A percentile compares a stretch with the other conserved stretches of the same genome.
phyloP scores from a whole-genome alignment of 1,284 basidiomycete species.

The Megacollybia platyphylla region DNA sequence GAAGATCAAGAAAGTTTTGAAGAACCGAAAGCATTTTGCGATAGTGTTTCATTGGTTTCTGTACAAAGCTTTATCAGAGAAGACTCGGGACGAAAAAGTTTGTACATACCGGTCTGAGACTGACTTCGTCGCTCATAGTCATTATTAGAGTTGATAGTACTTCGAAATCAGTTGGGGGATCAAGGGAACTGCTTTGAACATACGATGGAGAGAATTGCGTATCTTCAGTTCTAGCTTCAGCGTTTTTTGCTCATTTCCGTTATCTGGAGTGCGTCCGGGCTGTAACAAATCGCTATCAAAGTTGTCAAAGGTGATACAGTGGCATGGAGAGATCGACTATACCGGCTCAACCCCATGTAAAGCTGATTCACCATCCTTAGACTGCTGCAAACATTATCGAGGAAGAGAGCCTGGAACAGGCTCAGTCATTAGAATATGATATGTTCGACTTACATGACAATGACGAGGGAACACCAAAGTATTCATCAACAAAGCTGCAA shows the following conservation, averaged over 20 bases:
- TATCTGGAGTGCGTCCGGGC: constrained; percentile 12
- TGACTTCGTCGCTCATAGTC: constrained; percentile 36
- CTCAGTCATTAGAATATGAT: background rate
- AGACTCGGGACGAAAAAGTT: background rate
- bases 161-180: constrained; percentile 2
- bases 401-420: constrained; percentile 25
- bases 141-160: constrained; percentile 22
- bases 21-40: constrained; percentile 23
- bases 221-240: constrained; percentile 30
- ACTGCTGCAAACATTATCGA: constrained; percentile 25
- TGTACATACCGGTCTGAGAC: constrained; percentile 30
- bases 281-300: constrained; percentile 24
- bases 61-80: background rate
- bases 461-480: constrained; percentile 34
- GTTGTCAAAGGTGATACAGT: background rate
- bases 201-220: constrained; percentile 24
- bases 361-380: constrained; percentile 28
- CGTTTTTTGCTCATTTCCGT: constrained; percentile 20
- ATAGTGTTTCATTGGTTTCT: constrained; percentile 39
- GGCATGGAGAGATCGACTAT: constrained; percentile 5
- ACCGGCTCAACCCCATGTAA: constrained; percentile 34
- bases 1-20: constrained; percentile 29
- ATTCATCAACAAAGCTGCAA: constrained; percentile 32
- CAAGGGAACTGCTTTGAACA: constrained; percentile 1
- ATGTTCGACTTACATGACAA: constrained; percentile 21